These are phyloP conservation scores for Tylopilus cervinicoccineus DNA, from an alignment of 768 basidiomycete genomes.

Conservation along the genomic window DNA sequence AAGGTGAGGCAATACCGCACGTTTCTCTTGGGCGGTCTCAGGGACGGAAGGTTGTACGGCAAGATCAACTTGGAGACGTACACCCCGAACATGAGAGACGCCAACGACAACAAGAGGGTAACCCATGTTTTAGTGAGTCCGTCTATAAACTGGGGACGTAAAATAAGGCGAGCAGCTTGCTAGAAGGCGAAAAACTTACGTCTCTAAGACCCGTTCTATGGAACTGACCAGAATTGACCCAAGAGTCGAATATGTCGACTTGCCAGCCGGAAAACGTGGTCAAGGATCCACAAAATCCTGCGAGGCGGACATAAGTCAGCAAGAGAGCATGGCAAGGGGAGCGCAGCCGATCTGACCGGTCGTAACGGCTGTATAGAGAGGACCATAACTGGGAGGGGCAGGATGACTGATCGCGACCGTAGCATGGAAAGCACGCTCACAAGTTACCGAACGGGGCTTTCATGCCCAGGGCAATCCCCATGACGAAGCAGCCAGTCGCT, in stretches of 20 bases:
- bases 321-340: neutral
- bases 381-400: conserved; percentile 61
- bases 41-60: conserved; percentile 39
- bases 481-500: conserved; percentile 83
- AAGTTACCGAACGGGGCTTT: conserved; percentile 71
- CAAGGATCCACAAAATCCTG: conserved; percentile 92
- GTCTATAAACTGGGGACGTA: conserved; percentile 66
- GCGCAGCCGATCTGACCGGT: conserved; percentile 53
- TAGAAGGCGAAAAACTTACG: conserved; percentile 41
- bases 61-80: conserved; percentile 47
- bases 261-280: conserved; percentile 99
- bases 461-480: conserved; percentile 75
- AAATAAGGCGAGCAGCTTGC: conserved; percentile 1
- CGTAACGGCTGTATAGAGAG: conserved; percentile 82
- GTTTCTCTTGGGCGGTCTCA: conserved; percentile 39
- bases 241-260: conserved; percentile 79
- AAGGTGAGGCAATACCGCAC: conserved; percentile 50
- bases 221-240: conserved; percentile 61
- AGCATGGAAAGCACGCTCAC: conserved; percentile 43
- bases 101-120: conserved; percentile 73
- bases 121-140: conserved; percentile 77
- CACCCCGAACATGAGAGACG: conserved; percentile 72
- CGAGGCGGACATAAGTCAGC: neutral
- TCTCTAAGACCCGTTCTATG: conserved; percentile 64
- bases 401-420: conserved; percentile 7